Conservation (phyloP, 768 basidiomycete genomes). For the Filobasidium floriforme region DNA sequence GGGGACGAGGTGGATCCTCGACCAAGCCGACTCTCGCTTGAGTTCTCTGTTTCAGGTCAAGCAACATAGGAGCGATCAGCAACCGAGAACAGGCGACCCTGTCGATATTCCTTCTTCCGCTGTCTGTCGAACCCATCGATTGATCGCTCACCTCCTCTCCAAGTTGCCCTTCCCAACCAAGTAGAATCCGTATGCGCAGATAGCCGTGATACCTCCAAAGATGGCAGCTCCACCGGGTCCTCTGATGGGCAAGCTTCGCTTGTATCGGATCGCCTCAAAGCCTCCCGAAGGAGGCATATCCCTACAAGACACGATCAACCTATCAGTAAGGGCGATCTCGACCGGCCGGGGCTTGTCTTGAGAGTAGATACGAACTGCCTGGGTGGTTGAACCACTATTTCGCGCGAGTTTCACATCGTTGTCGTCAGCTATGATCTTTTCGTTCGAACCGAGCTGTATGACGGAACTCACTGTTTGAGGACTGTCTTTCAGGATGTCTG, state of each 20-base stretch:
- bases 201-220: slow-evolving; percentile 72
- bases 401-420: neutral
- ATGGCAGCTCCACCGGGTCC: slow-evolving; percentile 62
- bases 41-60: slow-evolving; percentile 62
- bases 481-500: too few species aligned
- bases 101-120: too few species aligned
- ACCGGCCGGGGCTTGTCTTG: neutral
- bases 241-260: slow-evolving; percentile 83
- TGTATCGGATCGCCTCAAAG: slow-evolving; percentile 87
- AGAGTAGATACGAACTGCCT: slow-evolving; percentile 5
- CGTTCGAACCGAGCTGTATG: too few species aligned
- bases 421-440: too few species aligned
- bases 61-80: neutral
- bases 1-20: slow-evolving; percentile 87
- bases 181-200: slow-evolving; percentile 89
- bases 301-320: slow-evolving; percentile 47
- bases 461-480: too few species aligned
- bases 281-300: slow-evolving; percentile 94
- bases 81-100: too few species aligned
- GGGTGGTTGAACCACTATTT: neutral
- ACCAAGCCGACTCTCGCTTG: slow-evolving; percentile 86
- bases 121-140: neutral
- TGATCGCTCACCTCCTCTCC: slow-evolving; percentile 73
- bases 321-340: neutral
- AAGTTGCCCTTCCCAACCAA: slow-evolving; percentile 80